Base-by-base conservation (phyloP, 768 basidiomycete genomes). In the Mycena metata region DNA sequence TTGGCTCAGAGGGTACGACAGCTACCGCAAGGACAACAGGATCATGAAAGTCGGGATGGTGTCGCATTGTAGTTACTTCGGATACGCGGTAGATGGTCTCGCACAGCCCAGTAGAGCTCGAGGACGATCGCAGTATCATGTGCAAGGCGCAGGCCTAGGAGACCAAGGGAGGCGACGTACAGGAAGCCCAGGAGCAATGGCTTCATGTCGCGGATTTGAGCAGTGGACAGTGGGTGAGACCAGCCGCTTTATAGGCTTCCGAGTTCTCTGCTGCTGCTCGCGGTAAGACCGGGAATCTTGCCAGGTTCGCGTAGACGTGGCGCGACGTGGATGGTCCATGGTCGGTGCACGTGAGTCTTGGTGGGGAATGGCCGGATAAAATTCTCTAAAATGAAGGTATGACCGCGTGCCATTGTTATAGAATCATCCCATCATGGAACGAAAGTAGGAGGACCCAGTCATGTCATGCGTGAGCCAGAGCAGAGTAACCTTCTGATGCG, bases 111-210 rank as follows among this genome's bases (percentile, higher is more conserved):
- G 11, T 49, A 57, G 16, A 52, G 39, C 59, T 63, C 55, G 39
- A 59, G 59, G 30, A 70, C 55, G 45, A 62, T 13, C 26, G 50
- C 30, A 13, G 66, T 45, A 35, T 71, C 70, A 35, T 64, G 70
- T 17, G 59, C 51, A 11, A 71, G 57, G 0, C 70, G 70, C 21
- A 71, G 26, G 39, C 62, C 36, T 7, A 71, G 70, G 11, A 70
- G 61, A 7, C 61, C 51, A n/a, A 71, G 63, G 8, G 70, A 71
- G 49, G 62, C 70, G 19, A 60, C n/a, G 59, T 67, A 71, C 41
- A 71, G 66, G 16, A 71, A 42, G 15, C 62, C 66, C 2, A 71
- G 59, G 16, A 68, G 24, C 21, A 71, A 52, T 46, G 65, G 60
- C 70, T 67, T 71, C 7, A 19, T n/a, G n/a, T n/a, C n/a, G n/a